Percentiles rank a stretch among this genome's conserved stretches.
Evolutionary conservation across 1,139 yeast genomes (phyloP).

Genomic region (Saccharomyces hybrid): DNA sequence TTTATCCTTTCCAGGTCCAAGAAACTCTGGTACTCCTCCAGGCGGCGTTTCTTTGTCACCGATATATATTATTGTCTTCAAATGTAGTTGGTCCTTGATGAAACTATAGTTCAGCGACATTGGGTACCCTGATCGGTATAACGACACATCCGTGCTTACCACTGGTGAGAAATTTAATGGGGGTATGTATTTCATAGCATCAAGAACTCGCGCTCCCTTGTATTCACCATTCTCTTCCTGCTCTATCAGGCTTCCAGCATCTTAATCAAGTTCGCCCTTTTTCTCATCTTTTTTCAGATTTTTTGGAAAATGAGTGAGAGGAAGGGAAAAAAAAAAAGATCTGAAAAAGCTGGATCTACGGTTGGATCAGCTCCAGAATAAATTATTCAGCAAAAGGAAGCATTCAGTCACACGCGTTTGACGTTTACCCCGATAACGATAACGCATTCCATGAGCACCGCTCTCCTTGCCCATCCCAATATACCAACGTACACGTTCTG

Average conservation of each 20-base stretch:
- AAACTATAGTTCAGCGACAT: constrained; percentile 77
- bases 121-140: constrained; percentile 91
- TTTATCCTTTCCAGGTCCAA: constrained; percentile 43
- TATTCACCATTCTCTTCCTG: background rate
- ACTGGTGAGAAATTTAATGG: constrained; percentile 87
- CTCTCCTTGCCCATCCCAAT: background rate
- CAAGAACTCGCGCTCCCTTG: background rate
- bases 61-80: constrained; percentile 73
- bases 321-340: background rate
- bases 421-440: background rate
- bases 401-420: background rate
- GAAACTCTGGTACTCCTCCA: constrained; percentile 62
- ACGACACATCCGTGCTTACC: constrained; percentile 52
- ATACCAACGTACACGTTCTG: background rate
- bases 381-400: background rate
- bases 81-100: constrained; percentile 50
- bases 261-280: background rate
- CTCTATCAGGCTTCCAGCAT: background rate
- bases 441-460: background rate
- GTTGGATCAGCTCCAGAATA: background rate
- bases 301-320: background rate
- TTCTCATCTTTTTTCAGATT: background rate
- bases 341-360: background rate
- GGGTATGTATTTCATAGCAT: constrained; percentile 48
- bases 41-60: constrained; percentile 66